Evolutionary conservation across 2,329 filamentous ascomycete species (phyloP).

Genomic region (Thielaviopsis punctulata): DNA sequence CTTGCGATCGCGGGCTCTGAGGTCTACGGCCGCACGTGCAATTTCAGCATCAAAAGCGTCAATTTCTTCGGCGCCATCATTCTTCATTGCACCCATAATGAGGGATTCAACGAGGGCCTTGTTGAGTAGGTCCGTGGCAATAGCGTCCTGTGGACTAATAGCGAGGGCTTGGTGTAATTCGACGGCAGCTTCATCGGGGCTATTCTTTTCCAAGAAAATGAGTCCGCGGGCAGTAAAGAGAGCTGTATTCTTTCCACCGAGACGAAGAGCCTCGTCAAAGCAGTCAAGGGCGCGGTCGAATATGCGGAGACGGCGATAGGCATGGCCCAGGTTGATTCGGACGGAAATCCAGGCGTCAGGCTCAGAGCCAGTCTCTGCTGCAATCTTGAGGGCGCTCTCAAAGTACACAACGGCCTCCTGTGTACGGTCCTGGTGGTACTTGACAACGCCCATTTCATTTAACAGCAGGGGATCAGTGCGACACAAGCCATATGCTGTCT

Average conservation of each 20-base stretch:
- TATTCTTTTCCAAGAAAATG: conserved; percentile 61
- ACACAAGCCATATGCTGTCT: conserved; percentile 70
- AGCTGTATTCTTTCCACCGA: conserved; percentile 61
- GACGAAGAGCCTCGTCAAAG: conserved; percentile 74
- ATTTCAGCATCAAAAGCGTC: conserved; percentile 36
- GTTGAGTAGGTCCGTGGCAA: conserved; percentile 61
- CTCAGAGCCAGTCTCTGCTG: conserved; percentile 66
- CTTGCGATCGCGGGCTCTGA: conserved; percentile 25
- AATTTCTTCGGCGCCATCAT: conserved; percentile 29
- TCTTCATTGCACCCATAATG: conserved; percentile 25
- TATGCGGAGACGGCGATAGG: conserved; percentile 54
- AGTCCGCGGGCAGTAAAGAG: conserved; percentile 73
- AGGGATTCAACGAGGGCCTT: conserved; percentile 51
- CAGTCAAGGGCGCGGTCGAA: conserved; percentile 57
- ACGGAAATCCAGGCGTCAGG: conserved; percentile 68
- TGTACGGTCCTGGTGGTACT: conserved; percentile 75
- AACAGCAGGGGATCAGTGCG: conserved; percentile 74
- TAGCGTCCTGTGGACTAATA: conserved; percentile 61
- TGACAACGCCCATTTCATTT: conserved; percentile 92
- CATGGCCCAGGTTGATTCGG: conserved; percentile 77
- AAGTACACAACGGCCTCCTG: conserved; percentile 65
- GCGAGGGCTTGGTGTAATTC: conserved; percentile 74
- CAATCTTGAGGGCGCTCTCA: conserved; percentile 56
- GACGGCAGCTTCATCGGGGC: conserved; percentile 59
- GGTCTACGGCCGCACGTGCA: conserved; percentile 17